These are phyloP conservation scores for Solanum sejunctum DNA, from an alignment of 257 asterid species.

Conservation along the genomic window DNA sequence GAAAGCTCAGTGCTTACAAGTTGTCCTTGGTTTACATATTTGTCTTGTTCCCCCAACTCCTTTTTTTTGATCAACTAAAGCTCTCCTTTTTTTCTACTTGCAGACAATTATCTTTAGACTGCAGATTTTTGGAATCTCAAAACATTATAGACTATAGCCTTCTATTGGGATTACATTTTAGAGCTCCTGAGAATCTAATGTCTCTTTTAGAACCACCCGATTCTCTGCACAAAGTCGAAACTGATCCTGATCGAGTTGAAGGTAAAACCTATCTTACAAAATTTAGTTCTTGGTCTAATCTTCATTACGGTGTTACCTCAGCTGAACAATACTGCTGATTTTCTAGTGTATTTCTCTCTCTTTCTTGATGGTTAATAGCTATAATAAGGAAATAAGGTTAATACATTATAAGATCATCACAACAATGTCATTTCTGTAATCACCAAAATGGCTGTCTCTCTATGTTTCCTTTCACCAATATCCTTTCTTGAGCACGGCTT, in stretches of 20 bases:
- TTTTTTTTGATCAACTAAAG: neutral
- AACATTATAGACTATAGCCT: slow-evolving; percentile 87
- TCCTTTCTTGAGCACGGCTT: neutral
- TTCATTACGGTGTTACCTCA: neutral
- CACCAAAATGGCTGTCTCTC: neutral
- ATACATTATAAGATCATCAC: neutral
- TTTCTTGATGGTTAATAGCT: neutral
- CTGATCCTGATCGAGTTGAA: slow-evolving; percentile 18
- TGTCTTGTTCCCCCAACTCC: neutral
- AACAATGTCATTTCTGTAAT: neutral
- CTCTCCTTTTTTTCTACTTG: neutral
- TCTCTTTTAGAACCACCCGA: slow-evolving; percentile 54
- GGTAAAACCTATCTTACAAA: slow-evolving; percentile 27
- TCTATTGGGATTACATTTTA: slow-evolving; percentile 83
- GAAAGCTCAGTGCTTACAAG: neutral
- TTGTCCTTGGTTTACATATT: neutral
- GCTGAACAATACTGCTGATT: neutral
- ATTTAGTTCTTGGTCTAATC: neutral
- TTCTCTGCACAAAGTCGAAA: slow-evolving; percentile 28
- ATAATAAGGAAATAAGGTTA: neutral
- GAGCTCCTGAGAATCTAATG: slow-evolving; percentile 88
- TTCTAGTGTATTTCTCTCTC: neutral
- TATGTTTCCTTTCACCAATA: neutral
- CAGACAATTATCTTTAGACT: slow-evolving; percentile 79
- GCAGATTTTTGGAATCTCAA: slow-evolving; percentile 75